phyloP scores from a whole-genome alignment of 352 stramenopile genomes.

The Poterioochromonas sp. region DNA sequence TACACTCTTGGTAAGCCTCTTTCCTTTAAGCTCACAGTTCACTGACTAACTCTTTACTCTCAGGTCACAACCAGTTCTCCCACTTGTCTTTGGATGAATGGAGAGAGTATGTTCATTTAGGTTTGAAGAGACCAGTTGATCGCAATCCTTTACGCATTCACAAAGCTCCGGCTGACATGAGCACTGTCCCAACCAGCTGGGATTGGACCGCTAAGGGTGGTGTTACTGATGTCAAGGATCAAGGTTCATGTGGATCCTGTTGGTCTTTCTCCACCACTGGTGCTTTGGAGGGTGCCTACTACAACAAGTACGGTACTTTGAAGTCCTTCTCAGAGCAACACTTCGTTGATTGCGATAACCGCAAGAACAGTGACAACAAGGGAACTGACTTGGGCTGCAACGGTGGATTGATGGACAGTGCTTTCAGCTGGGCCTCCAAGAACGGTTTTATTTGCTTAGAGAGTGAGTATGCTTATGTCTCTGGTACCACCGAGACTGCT shows the following conservation, averaged over 20 bases:
- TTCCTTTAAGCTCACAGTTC: too few relatives aligned
- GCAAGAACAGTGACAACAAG: conserved; percentile 48
- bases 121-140: conserved; percentile 42
- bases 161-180: conserved; percentile 43
- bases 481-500: conserved; percentile 45
- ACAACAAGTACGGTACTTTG: conserved; percentile 76
- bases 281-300: conserved; percentile 88
- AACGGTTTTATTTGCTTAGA: conserved; percentile 81
- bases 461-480: conserved; percentile 86
- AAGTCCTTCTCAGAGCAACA: conserved; percentile 89
- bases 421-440: conserved; percentile 85
- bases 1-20: conserved; percentile 52
- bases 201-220: conserved; percentile 86
- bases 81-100: conserved; percentile 91
- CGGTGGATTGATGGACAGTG: conserved; percentile 93
- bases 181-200: conserved; percentile 56
- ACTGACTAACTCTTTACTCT: too few relatives aligned
- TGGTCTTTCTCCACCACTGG: conserved; percentile 98
- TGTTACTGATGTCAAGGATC: conserved; percentile 94
- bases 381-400: too few relatives aligned
- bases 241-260: conserved; percentile 93
- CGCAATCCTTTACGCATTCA: conserved; percentile 40
- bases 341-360: conserved; percentile 92
- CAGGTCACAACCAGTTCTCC: conserved; percentile 85
- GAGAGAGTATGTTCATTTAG: conserved; percentile 55